These are phyloP conservation scores for Cerrena zonata DNA, from an alignment of 1,284 basidiomycete genomes.

Conservation along the genomic window DNA sequence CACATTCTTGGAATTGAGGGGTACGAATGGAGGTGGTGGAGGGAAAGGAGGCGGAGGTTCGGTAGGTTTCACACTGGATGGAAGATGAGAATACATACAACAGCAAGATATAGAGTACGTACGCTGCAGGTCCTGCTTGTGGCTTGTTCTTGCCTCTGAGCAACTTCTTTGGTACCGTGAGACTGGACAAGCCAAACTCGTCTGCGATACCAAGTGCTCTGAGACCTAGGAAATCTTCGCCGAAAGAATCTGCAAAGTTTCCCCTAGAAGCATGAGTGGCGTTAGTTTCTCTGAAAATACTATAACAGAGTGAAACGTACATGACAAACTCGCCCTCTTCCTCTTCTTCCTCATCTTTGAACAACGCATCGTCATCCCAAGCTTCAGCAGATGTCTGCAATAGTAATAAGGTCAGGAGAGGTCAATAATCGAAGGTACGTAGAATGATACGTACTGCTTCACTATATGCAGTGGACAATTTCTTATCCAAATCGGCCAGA, in stretches of 20 bases:
- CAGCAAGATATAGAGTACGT: slow-evolving; percentile 24
- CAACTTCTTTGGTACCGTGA: slow-evolving; percentile 75
- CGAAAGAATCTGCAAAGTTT: slow-evolving; percentile 81
- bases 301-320: slow-evolving; percentile 30
- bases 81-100: slow-evolving; percentile 1
- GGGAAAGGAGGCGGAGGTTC: slow-evolving; percentile 84
- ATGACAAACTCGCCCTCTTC: slow-evolving; percentile 73
- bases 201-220: slow-evolving; percentile 83
- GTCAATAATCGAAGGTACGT: background rate
- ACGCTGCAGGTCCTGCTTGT: slow-evolving; percentile 42
- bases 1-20: slow-evolving; percentile 58
- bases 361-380: slow-evolving; percentile 75
- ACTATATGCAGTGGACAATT: slow-evolving; percentile 75
- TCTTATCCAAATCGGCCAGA: slow-evolving; percentile 77
- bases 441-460: slow-evolving; percentile 55
- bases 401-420: slow-evolving; percentile 8
- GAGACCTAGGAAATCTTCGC: slow-evolving; percentile 91
- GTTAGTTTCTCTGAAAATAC: slow-evolving; percentile 6
- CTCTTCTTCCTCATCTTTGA: slow-evolving; percentile 62
- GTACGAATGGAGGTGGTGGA: slow-evolving; percentile 75
- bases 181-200: slow-evolving; percentile 76
- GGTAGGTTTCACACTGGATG: slow-evolving; percentile 49
- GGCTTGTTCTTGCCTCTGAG: slow-evolving; percentile 62
- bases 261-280: slow-evolving; percentile 45
- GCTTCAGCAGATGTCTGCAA: slow-evolving; percentile 53